Evolutionary conservation across 2,329 filamentous ascomycete species (phyloP).

Genomic region (Orbilia javanica): DNA sequence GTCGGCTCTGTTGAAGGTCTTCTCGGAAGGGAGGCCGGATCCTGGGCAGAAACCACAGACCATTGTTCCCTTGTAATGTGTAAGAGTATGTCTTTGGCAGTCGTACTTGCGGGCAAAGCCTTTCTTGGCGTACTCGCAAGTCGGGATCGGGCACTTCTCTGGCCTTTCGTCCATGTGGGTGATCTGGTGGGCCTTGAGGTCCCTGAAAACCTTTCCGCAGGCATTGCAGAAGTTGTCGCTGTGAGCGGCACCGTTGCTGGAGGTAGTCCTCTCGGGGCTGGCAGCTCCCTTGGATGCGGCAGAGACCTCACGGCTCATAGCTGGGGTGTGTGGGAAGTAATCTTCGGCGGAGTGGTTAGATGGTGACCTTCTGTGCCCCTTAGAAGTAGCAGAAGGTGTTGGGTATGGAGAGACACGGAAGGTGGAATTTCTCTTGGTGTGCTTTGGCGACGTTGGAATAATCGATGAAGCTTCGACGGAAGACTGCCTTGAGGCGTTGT

Average conservation of each 20-base stretch:
- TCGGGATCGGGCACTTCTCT: slow-evolving; percentile 92
- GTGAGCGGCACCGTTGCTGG: slow-evolving; percentile 56
- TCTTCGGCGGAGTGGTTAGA: slow-evolving; percentile 49
- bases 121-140: slow-evolving; percentile 91
- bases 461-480: slow-evolving; percentile 39
- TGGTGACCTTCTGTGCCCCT: slow-evolving; percentile 50
- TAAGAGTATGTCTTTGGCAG: slow-evolving; percentile 93
- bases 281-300: slow-evolving; percentile 42
- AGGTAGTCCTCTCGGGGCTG: slow-evolving; percentile 45
- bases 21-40: slow-evolving; percentile 87
- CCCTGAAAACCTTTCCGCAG: slow-evolving; percentile 62
- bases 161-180: slow-evolving; percentile 91
- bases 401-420: slow-evolving; percentile 55
- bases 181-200: slow-evolving; percentile 82
- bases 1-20: slow-evolving; percentile 94
- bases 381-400: slow-evolving; percentile 48
- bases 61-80: slow-evolving; percentile 98
- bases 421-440: slow-evolving; percentile 48
- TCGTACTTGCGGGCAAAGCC: slow-evolving; percentile 96
- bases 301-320: slow-evolving; percentile 47
- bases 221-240: slow-evolving; percentile 62
- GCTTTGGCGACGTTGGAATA: slow-evolving; percentile 55
- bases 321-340: slow-evolving; percentile 51
- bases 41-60: slow-evolving; percentile 94
- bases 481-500: slow-evolving; percentile 54